Percentiles rank a stretch among this genome's conserved stretches.
phyloP scores from a whole-genome alignment of 2,329 filamentous ascomycete species.

The Penicillium sp. region DNA sequence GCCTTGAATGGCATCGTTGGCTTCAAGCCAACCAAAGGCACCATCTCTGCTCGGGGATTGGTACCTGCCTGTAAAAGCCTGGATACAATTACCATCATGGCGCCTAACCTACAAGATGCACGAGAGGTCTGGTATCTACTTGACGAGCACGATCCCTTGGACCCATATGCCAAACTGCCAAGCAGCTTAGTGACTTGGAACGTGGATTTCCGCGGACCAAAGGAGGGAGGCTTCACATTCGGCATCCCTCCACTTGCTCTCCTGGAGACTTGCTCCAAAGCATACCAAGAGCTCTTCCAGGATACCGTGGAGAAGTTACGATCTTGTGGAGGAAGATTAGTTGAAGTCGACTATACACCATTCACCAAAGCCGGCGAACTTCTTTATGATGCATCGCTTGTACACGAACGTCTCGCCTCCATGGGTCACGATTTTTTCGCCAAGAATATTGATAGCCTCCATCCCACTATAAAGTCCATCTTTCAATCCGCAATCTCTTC shows the following conservation, averaged over 20 bases:
- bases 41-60: conserved; percentile 30
- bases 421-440: background rate
- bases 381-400: background rate
- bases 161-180: background rate
- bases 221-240: conserved; percentile 1
- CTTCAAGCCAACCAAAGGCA: conserved; percentile 32
- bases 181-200: background rate
- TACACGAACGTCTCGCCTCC: conserved; percentile 1
- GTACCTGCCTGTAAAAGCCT: conserved; percentile 57
- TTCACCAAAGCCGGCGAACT: conserved; percentile 1
- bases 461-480: background rate
- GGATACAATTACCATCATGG: conserved; percentile 61
- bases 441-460: background rate
- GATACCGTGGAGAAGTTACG: background rate
- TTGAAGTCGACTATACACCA: background rate
- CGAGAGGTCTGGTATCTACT: background rate
- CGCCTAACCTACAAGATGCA: conserved; percentile 54
- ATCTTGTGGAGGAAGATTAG: background rate
- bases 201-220: background rate
- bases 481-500: background rate
- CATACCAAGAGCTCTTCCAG: background rate
- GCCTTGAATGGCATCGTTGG: conserved; percentile 34
- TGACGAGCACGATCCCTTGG: conserved; percentile 1
- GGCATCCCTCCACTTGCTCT: background rate
- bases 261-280: background rate